Evolutionary conservation across 768 basidiomycete species (phyloP).

Genomic region (Rhodosporidiobolus sp.): DNA sequence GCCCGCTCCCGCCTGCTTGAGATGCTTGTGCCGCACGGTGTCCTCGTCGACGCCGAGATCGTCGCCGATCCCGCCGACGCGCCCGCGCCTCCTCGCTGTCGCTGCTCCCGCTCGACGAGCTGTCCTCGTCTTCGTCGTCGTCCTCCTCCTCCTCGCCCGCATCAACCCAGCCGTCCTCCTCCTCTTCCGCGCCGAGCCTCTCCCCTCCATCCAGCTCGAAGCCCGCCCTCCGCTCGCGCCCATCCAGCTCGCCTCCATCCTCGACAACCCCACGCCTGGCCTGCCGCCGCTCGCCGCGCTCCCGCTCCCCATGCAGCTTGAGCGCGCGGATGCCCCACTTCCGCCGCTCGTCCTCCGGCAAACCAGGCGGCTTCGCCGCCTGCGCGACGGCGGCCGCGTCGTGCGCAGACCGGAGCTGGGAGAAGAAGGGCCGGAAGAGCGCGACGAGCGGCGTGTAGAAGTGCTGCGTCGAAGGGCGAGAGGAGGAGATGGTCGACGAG

Average conservation of each 20-base stretch:
- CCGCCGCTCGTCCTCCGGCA: slow-evolving; percentile 34
- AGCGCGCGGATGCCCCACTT: slow-evolving; percentile 35
- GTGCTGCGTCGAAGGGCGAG: slow-evolving; percentile 14
- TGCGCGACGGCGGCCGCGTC: slow-evolving; percentile 3
- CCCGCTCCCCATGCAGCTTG: slow-evolving; percentile 32
- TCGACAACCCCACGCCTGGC: slow-evolving; percentile 7
- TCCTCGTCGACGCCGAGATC: neutral
- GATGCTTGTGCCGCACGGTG: neutral
- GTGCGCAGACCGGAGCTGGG: slow-evolving; percentile 24
- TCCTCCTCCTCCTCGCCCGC: neutral
- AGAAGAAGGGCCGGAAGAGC: slow-evolving; percentile 25
- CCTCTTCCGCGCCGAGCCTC: slow-evolving; percentile 14
- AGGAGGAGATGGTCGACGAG: slow-evolving; percentile 5
- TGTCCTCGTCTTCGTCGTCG: neutral
- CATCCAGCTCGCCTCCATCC: slow-evolving; percentile 21
- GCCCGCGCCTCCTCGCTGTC: neutral
- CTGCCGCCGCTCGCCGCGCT: slow-evolving; percentile 32
- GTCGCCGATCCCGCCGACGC: neutral
- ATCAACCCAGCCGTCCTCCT: neutral
- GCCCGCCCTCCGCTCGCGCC: slow-evolving; percentile 27
- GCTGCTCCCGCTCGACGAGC: neutral
- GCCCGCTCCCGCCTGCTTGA: neutral
- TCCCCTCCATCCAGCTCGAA: slow-evolving; percentile 30
- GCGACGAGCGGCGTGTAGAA: slow-evolving; percentile 27
- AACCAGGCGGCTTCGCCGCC: slow-evolving; percentile 19